Base-by-base conservation (phyloP, 495 filamentous ascomycete genomes). In the Lasiosphaeria miniovina region DNA sequence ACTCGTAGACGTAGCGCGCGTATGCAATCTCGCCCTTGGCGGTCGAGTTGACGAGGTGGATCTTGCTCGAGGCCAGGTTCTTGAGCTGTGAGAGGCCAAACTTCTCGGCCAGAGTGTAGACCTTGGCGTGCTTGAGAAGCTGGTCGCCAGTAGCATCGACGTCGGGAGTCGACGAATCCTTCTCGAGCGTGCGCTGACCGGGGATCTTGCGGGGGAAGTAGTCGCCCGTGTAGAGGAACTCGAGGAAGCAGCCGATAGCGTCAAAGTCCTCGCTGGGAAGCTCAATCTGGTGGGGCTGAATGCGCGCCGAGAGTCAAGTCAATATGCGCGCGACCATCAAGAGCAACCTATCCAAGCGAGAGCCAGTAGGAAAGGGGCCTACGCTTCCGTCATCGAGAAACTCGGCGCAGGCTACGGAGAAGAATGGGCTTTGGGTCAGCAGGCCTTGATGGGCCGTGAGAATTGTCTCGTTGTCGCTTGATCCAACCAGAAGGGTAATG, bases 141-240 rank as follows among this genome's bases (percentile, higher is more conserved):
- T 91, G 86, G 8, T 85, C 80, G 50, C 90, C 92, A 38, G 80
- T 84, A 54, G 88, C 76, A 73, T 96, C 91, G 24, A 87, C 77
- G 5, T 70, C 69, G 4, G 84, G 85, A 31, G 81, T 67, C 38
- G 79, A 71, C 1, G 86, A 78, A 64, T 88, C 84, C 49, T 71
- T 70, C 63, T 89, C 84, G 2, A 90, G 75, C 38, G 75, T 61
- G 24, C 75, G 77, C 54, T 81, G 73, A 48, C 82, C 77, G n/a
- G 79, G 68, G 14, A 86, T 54, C 64, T 86, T 86, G 60, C 79
- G 77, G 4, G 90, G 88, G 71, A 90, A 91, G 80, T 96, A 96
- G 71, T 98, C 90, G 71, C 84, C 84, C 2, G 90, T 96, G 75
- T 98, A 98, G 36, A 95, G 84, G 74, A 88, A 98, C 76, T 96